These are phyloP conservation scores for Collariella sp. DNA, from an alignment of 495 filamentous ascomycete genomes.

Conservation along the genomic window DNA sequence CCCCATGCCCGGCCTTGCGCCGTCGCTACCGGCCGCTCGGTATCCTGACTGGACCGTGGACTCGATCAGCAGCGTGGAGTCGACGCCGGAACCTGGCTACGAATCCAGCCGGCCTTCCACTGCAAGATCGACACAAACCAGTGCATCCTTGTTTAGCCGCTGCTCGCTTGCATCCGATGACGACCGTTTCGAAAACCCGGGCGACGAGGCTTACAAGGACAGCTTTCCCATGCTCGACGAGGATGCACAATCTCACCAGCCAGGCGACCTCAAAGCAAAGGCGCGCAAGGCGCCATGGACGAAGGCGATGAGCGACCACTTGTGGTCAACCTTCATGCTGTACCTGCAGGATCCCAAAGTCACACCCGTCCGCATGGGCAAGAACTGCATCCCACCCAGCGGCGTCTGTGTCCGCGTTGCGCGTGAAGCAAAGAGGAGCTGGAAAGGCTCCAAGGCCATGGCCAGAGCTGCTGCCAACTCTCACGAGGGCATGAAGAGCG, in stretches of 20 bases:
- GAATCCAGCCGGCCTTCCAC: conserved; percentile 45
- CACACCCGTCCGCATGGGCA: conserved; percentile 86
- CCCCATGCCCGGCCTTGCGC: conserved; percentile 32
- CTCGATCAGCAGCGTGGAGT: conserved; percentile 41
- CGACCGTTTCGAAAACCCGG: conserved; percentile 35
- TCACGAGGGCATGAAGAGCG: conserved; percentile 39
- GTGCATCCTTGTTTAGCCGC: conserved; percentile 40
- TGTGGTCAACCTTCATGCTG: conserved; percentile 83
- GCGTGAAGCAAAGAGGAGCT: conserved; percentile 72
- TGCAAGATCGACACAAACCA: conserved; percentile 42
- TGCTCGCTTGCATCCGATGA: conserved; percentile 42
- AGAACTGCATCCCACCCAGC: conserved; percentile 75
- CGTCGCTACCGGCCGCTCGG: conserved; percentile 25
- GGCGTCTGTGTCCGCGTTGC: conserved; percentile 87
- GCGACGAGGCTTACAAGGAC: conserved; percentile 24
- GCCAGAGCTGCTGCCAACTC: conserved; percentile 21
- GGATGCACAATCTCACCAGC: conserved; percentile 5
- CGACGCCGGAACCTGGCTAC: conserved; percentile 39
- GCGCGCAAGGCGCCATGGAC: conserved; percentile 59
- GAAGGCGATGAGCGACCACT: conserved; percentile 79
- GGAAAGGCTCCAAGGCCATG: conserved; percentile 53
- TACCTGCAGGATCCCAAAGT: conserved; percentile 89
- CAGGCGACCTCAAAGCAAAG: conserved; percentile 17
- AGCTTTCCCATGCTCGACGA: conserved; percentile 10
- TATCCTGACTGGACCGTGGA: conserved; percentile 43